A percentile compares a stretch with the other conserved stretches of the same genome.
Conservation (phyloP, 345 rosid genomes). For the Eucalyptus cloeziana region DNA sequence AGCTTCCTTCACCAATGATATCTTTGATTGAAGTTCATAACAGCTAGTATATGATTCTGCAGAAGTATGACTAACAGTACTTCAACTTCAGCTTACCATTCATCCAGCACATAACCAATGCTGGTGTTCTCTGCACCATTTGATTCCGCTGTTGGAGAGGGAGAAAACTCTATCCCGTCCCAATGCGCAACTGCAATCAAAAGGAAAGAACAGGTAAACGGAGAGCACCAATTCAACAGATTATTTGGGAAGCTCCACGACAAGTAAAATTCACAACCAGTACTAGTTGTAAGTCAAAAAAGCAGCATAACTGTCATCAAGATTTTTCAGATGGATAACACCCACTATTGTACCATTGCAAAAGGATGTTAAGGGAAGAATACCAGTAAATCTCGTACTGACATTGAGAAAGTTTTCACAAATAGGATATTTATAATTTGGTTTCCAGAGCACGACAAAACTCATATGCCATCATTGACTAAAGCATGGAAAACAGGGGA, state of each 20-base stretch:
- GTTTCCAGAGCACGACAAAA: not conserved
- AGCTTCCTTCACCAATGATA: not conserved
- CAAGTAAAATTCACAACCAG: not conserved
- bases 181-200: constrained; percentile 57
- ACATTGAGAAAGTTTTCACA: not conserved
- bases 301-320: not conserved
- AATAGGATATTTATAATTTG: not conserved
- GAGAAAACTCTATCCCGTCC: constrained; percentile 42
- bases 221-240: not conserved
- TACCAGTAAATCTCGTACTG: not conserved
- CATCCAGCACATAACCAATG: constrained; percentile 75
- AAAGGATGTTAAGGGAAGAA: not conserved
- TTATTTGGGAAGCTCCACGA: not conserved
- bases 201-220: not conserved
- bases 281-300: not conserved
- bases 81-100: constrained; percentile 49
- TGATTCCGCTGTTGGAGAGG: constrained; percentile 12
- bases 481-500: not conserved
- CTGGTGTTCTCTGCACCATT: constrained; percentile 2
- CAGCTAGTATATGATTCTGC: not conserved
- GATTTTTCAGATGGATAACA: not conserved
- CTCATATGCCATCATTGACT: not conserved
- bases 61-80: not conserved
- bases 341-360: not conserved
- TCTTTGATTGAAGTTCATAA: not conserved